Base-by-base conservation (phyloP, 371 early-diverging fungal genomes). In the Mucor irregularis region DNA sequence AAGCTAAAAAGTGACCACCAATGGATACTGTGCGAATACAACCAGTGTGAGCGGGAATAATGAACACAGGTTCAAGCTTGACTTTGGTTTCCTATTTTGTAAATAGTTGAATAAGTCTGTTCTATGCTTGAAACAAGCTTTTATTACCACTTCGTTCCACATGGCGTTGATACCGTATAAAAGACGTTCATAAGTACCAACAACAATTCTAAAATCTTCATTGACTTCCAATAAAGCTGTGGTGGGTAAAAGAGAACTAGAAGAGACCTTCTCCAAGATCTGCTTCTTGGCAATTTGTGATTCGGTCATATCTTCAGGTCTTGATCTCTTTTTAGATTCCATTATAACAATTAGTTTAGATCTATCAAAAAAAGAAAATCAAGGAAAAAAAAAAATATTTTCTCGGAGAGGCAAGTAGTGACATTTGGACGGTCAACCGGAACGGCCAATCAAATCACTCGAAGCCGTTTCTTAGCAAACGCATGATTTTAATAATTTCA, bases 151-250 rank as follows among this genome's bases (percentile, higher is more conserved):
- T 24, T 55, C 52, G 13, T 72, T 76, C 80, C 84, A 83, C 26
- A 74, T 66, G 16, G 81, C 90, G 53, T 91, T 86, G 21, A 97
- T 76, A 24, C 99, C 99, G 63, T 95, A 97, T 21, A 98, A 81
- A 16, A 98, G 80, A 17, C 97, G 89, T 70, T 98, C 98, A 71
- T 98, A 98, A 25, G 96, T 91, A 49, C 99, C 99, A 4, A 89
- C 88, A 28, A 90, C 74, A 37, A 93, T 81, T 46, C 90, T 72
- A 54, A 94, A 75, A 58, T 85, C 82, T 59, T 84, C 82, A 31
- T 59, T 19, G 14, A 45, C 30, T 8, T 54, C 33, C 3, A 59
- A 30, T 28, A 59, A 51, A 4, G 60, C 42, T 0, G 45, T 40
- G 14, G 52, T 59, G 24, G 65, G 60, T 52, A 64, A 64, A 33